A percentile compares a stretch with the other conserved stretches of the same genome.
phyloP scores from a whole-genome alignment of 106 monocot species.

The Agapanthus africanus region DNA sequence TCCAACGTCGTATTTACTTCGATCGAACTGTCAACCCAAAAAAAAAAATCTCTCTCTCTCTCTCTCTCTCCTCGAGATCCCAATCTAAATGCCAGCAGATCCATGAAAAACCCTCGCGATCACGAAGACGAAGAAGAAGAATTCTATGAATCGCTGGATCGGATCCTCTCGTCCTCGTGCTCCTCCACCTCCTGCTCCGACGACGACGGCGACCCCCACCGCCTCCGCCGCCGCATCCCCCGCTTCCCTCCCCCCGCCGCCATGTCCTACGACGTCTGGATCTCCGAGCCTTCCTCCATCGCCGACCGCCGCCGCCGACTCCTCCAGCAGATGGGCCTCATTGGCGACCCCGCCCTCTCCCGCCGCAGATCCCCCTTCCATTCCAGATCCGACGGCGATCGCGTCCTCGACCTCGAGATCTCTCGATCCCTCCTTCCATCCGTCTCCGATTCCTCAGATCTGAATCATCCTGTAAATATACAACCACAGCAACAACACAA shows the following conservation, averaged over 20 bases:
- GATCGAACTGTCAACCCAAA: background rate
- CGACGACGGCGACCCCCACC: conserved; percentile 18
- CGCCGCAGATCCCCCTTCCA: background rate
- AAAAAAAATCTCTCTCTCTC: background rate
- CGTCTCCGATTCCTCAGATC: conserved; percentile 44
- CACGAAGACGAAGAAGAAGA: conserved; percentile 46
- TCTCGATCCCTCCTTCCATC: conserved; percentile 43
- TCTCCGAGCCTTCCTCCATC: conserved; percentile 38
- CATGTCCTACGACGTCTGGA: conserved; percentile 42
- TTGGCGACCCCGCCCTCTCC: conserved; percentile 36
- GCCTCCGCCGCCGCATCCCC: conserved; percentile 8
- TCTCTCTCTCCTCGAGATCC: background rate
- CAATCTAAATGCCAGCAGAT: background rate
- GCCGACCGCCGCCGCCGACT: conserved; percentile 58
- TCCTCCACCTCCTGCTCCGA: conserved; percentile 83
- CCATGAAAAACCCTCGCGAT: conserved; percentile 22
- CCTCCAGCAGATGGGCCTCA: conserved; percentile 50
- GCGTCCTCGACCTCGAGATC: conserved; percentile 13
- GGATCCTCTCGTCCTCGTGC: conserved; percentile 71
- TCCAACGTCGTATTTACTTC: background rate
- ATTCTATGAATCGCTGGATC: conserved; percentile 77
- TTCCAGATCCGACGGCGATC: background rate
- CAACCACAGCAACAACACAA: conserved; percentile 9
- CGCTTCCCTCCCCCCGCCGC: conserved; percentile 15
- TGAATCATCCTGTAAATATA: conserved; percentile 17